Conservation (phyloP, 2,329 filamentous ascomycete genomes). For the Ceratocystis albifundus region DNA sequence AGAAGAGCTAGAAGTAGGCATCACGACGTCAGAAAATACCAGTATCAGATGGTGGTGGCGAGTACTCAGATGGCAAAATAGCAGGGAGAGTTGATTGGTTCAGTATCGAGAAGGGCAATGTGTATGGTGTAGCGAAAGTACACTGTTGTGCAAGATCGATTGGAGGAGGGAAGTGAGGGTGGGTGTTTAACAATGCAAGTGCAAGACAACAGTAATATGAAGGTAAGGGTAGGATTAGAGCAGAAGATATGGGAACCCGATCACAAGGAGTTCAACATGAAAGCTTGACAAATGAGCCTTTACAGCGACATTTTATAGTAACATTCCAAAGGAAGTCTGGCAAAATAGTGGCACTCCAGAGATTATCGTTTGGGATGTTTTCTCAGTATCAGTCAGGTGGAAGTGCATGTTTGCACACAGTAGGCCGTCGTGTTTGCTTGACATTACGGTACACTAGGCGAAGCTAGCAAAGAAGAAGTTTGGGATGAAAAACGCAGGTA, state of each 20-base stretch:
- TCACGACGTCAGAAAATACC: background rate
- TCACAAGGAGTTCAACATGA: background rate
- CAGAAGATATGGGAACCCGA: background rate
- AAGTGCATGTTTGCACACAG: background rate
- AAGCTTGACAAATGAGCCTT: background rate
- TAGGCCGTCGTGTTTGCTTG: conserved; percentile 3
- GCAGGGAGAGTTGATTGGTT: background rate
- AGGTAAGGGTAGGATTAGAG: background rate
- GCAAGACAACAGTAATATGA: background rate
- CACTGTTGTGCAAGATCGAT: background rate
- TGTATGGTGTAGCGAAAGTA: background rate
- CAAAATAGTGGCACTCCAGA: background rate
- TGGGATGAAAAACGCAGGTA: conserved; percentile 4
- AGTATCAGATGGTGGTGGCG: background rate
- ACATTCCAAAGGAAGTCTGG: background rate
- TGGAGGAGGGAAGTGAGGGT: background rate
- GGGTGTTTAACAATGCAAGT: background rate
- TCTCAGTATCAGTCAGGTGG: background rate
- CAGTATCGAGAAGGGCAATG: background rate
- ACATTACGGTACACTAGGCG: background rate
- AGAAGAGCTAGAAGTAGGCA: conserved; percentile 17
- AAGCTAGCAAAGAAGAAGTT: background rate
- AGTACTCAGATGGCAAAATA: background rate
- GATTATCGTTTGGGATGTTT: background rate
- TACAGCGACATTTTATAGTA: background rate